These are phyloP conservation scores for Croton laevigatus DNA, from an alignment of 441 rosid genomes.

Conservation along the genomic window DNA sequence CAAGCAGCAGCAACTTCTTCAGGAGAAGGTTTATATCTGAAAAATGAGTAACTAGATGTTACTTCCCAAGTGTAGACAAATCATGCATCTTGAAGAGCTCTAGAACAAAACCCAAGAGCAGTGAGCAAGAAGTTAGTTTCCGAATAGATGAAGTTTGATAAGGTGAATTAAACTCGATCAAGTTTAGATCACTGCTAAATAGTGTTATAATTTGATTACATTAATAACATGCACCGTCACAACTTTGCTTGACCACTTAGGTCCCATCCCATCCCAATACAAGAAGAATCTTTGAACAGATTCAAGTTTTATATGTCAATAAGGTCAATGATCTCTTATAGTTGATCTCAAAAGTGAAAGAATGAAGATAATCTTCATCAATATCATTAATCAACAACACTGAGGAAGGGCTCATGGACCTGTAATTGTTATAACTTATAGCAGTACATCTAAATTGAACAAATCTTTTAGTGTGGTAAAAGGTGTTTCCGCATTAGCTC, in stretches of 20 bases:
- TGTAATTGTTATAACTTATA: neutral
- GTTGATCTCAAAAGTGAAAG: too few relatives aligned
- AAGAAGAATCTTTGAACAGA: neutral
- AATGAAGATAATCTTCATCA: too few relatives aligned
- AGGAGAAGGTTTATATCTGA: slow-evolving; percentile 74
- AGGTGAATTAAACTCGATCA: neutral
- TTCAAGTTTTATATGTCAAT: neutral
- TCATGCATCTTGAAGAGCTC: neutral
- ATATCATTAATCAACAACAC: neutral
- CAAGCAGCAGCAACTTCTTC: slow-evolving; percentile 85
- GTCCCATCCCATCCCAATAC: neutral
- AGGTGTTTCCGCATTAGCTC: neutral
- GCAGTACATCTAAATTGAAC: too few relatives aligned
- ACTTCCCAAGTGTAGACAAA: neutral
- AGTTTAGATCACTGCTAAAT: neutral
- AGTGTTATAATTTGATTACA: neutral
- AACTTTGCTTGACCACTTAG: slow-evolving; percentile 5
- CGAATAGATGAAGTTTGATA: neutral
- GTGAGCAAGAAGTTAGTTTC: neutral
- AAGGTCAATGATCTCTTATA: neutral
- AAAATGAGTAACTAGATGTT: slow-evolving; percentile 10
- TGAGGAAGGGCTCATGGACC: neutral
- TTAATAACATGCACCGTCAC: neutral
- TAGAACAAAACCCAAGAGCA: neutral
- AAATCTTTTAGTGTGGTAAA: too few relatives aligned